Evolutionary conservation across 1,284 basidiomycete genomes (phyloP).

Genomic region (Pseudozyma pruni): DNA sequence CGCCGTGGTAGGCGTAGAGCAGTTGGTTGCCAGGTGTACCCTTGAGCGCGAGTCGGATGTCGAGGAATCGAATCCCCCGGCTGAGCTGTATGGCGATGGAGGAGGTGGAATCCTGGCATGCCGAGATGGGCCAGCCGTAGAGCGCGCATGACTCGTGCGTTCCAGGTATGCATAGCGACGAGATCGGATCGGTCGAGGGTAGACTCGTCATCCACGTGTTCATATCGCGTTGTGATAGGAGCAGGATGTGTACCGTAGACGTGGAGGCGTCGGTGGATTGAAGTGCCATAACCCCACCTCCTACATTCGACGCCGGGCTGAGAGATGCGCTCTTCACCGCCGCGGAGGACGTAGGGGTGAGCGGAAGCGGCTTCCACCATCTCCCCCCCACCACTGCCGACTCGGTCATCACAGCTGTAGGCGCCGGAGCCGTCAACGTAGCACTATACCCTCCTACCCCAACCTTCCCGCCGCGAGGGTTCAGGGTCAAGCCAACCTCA

Average conservation of each 20-base stretch:
- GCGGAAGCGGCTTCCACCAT: constrained; percentile 20
- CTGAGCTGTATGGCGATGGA: constrained; percentile 39
- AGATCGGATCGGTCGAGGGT: constrained; percentile 29
- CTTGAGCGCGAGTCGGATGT: constrained; percentile 50
- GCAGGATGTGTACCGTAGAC: constrained; percentile 41
- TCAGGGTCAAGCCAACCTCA: constrained; percentile 18
- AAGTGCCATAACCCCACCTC: constrained; percentile 3
- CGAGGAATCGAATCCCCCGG: constrained; percentile 54
- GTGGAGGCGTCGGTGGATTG: constrained; percentile 8
- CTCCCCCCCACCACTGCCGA: neutral
- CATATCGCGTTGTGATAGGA: constrained; percentile 20
- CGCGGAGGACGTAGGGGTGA: neutral
- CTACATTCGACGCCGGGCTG: neutral
- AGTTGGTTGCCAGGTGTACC: constrained; percentile 25
- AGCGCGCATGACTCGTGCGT: constrained; percentile 55
- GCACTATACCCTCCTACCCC: constrained; percentile 9
- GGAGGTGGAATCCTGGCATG: constrained; percentile 40
- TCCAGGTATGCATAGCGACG: constrained; percentile 50
- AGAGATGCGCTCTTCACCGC: constrained; percentile 2
- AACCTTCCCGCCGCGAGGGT: constrained; percentile 1
- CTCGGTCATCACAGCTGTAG: neutral
- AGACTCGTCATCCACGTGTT: constrained; percentile 36
- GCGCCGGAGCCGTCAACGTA: constrained; percentile 10
- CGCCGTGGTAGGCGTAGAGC: constrained; percentile 55
- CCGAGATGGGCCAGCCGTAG: constrained; percentile 56